These are phyloP conservation scores for Brachypodium distachyon DNA, from an alignment of 202 grass and related monocot species.

Conservation along the genomic window DNA sequence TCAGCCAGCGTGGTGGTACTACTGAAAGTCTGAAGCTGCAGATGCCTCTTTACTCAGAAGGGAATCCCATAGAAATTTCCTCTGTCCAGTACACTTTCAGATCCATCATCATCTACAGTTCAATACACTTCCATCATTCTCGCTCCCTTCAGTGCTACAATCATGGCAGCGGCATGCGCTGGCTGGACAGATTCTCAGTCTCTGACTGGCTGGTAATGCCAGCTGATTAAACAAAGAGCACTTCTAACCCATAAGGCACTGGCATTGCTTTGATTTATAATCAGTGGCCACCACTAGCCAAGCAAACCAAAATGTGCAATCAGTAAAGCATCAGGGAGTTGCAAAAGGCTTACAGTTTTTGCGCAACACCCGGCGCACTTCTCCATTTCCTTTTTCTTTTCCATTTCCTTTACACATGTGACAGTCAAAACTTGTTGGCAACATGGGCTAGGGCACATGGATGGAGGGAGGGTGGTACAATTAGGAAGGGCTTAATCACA, in stretches of 20 bases:
- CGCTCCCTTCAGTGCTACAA: background rate
- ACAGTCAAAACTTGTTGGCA: conserved; percentile 43
- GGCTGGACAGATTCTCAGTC: background rate
- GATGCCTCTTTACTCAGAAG: background rate
- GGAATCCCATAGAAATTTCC: background rate
- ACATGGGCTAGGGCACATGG: conserved; percentile 26
- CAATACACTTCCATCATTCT: too few species aligned
- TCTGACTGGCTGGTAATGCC: background rate
- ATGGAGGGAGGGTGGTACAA: background rate
- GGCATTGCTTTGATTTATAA: background rate
- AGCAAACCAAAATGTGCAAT: conserved; percentile 7
- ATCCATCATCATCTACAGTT: background rate
- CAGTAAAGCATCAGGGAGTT: background rate
- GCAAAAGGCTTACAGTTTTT: background rate
- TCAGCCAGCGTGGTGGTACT: background rate
- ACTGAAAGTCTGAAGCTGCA: background rate
- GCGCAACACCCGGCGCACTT: conserved; percentile 21
- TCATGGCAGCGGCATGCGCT: background rate
- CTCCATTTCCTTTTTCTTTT: conserved; percentile 24
- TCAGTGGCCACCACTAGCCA: background rate
- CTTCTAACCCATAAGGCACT: background rate
- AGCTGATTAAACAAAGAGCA: background rate
- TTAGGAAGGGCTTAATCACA: conserved; percentile 29
- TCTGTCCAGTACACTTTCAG: background rate
- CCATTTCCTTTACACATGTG: conserved; percentile 37